These are phyloP conservation scores for Cryptococcus depauperatus DNA, from an alignment of 1,284 basidiomycete species.

Conservation along the genomic window DNA sequence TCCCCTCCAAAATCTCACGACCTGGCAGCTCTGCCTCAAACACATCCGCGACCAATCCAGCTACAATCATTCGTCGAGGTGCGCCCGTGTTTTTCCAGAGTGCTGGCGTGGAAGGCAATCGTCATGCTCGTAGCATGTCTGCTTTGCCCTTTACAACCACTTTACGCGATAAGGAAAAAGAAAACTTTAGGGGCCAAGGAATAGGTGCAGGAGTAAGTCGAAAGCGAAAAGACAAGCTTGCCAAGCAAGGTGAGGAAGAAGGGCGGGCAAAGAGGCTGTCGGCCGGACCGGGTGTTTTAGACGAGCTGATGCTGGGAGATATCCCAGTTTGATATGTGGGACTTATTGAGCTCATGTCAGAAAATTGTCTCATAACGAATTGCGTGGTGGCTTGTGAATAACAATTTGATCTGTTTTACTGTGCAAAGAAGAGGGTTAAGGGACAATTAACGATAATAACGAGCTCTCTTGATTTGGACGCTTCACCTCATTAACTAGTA, in stretches of 20 bases:
- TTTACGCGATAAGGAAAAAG: neutral
- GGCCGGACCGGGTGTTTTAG: conserved; percentile 22
- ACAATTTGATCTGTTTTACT: neutral
- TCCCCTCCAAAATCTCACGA: neutral
- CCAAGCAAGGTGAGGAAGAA: conserved; percentile 8
- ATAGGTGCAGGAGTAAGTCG: conserved; percentile 3
- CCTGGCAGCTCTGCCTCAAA: neutral
- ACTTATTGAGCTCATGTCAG: too few species aligned
- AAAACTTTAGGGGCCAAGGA: neutral
- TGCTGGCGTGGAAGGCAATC: conserved; percentile 3
- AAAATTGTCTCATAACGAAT: too few species aligned
- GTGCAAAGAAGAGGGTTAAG: too few species aligned
- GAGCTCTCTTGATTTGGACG: too few species aligned
- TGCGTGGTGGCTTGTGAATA: neutral
- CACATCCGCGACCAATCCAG: conserved; percentile 21
- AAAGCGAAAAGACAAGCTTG: conserved; percentile 29
- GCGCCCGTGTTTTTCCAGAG: conserved; percentile 37
- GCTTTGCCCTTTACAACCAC: conserved; percentile 1
- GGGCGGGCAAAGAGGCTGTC: conserved; percentile 26
- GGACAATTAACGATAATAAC: too few species aligned
- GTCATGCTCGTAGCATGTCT: conserved; percentile 10
- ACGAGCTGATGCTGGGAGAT: conserved; percentile 7
- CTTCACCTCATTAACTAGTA: too few species aligned
- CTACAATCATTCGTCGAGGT: conserved; percentile 24
- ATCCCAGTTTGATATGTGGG: neutral